Conservation (phyloP, 2,329 filamentous ascomycete species). For the Xylariaceae sp. region DNA sequence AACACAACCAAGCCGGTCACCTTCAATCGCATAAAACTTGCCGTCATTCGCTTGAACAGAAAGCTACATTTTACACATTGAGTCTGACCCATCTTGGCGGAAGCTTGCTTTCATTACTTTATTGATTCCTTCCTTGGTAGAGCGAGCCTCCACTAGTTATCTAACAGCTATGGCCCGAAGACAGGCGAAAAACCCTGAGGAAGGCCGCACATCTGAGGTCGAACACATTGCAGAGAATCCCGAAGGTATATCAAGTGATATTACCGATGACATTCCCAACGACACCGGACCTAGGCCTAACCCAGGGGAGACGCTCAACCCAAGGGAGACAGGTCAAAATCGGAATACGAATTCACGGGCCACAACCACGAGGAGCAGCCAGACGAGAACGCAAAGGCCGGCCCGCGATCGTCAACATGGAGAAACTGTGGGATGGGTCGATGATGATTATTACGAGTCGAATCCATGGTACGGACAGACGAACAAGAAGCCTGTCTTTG, state of each 20-base stretch:
- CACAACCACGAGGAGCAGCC: not conserved
- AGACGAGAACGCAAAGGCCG: not conserved
- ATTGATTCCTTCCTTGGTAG: not conserved
- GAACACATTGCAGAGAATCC: not conserved
- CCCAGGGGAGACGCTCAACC: not conserved
- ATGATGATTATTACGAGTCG: constrained; percentile 27
- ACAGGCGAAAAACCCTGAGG: not conserved
- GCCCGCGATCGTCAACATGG: not conserved
- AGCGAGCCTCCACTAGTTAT: no score
- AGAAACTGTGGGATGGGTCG: constrained; percentile 19
- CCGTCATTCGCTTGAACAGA: not conserved
- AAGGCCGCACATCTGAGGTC: not conserved
- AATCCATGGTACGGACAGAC: constrained; percentile 31
- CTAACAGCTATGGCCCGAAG: not conserved
- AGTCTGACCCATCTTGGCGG: not conserved
- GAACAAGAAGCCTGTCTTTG: constrained; percentile 30
- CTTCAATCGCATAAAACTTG: not conserved
- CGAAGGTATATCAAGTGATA: not conserved
- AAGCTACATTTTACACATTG: not conserved
- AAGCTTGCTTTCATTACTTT: not conserved
- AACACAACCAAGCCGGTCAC: not conserved
- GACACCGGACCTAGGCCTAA: not conserved
- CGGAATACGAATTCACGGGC: not conserved
- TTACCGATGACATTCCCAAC: not conserved
- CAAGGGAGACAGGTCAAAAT: not conserved